Percentiles rank a stretch among this genome's conserved stretches.
These are phyloP conservation scores for Fusarium avenaceum DNA, from an alignment of 2,329 filamentous ascomycete genomes.

Conservation along the genomic window DNA sequence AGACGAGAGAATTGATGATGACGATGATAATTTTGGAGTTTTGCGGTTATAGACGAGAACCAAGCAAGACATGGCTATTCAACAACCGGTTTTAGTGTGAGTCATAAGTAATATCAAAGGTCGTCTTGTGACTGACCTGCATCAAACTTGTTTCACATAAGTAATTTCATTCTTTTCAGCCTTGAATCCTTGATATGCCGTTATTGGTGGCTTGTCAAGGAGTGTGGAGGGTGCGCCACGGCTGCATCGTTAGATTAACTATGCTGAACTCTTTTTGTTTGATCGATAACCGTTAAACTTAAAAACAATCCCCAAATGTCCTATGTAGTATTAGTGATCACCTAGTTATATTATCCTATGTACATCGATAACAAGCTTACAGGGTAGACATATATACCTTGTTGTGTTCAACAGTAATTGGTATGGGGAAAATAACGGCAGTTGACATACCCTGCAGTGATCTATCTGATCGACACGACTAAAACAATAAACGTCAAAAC, in stretches of 20 bases:
- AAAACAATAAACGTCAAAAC: no score
- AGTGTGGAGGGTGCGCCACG: constrained; percentile 11
- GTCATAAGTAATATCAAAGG: neutral
- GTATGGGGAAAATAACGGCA: neutral
- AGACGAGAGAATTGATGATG: neutral
- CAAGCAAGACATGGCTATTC: neutral
- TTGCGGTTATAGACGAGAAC: neutral
- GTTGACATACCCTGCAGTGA: neutral
- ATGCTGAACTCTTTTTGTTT: neutral
- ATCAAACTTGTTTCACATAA: constrained; percentile 2
- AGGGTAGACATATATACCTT: no score
- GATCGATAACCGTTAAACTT: neutral
- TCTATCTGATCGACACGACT: neutral
- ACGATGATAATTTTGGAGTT: neutral
- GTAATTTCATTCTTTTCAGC: neutral
- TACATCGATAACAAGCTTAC: no score
- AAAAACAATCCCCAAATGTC: no score
- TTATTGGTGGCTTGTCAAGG: neutral
- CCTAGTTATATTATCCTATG: no score
- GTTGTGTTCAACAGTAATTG: neutral
- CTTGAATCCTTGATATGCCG: neutral
- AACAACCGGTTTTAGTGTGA: neutral
- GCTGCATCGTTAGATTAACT: neutral
- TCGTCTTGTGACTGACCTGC: neutral
- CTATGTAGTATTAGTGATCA: no score